These are phyloP conservation scores for Iberis amara DNA, from an alignment of 441 rosid genomes.

Conservation along the genomic window DNA sequence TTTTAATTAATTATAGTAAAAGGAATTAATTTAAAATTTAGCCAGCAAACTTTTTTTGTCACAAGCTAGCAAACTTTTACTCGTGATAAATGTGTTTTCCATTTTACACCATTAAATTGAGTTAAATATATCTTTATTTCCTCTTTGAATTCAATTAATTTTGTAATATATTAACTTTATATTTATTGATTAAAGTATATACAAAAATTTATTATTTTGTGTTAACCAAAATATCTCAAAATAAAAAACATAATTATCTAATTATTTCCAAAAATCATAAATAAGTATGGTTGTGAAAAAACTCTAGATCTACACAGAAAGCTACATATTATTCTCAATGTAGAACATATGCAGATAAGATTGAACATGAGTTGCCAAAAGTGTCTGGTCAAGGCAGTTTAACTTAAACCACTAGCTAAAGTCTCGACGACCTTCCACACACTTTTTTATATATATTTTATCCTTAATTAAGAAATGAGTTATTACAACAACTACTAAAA, in stretches of 20 bases:
- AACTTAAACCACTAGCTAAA: constrained; percentile 25
- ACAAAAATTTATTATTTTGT: neutral
- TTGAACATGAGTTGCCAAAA: constrained; percentile 24
- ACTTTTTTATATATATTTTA: neutral
- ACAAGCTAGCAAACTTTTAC: neutral
- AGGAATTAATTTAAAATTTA: neutral
- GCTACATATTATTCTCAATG: neutral
- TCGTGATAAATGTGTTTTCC: too few relatives aligned
- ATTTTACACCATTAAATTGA: neutral
- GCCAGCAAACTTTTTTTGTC: neutral
- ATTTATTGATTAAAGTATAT: neutral
- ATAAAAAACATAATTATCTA: neutral
- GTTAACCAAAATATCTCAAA: neutral
- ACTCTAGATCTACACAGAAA: neutral
- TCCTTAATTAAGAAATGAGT: neutral
- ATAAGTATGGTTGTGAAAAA: neutral
- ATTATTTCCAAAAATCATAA: too few relatives aligned
- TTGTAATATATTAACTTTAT: neutral
- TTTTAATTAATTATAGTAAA: constrained; percentile 9
- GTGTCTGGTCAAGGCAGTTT: constrained; percentile 30
- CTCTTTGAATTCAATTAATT: neutral
- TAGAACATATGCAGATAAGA: constrained; percentile 1
- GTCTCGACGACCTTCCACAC: constrained; percentile 17
- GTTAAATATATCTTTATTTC: neutral
- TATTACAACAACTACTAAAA: constrained; percentile 10